phyloP scores from a whole-genome alignment of 1,139 yeast genomes.

The Sporopachydermia cereana region DNA sequence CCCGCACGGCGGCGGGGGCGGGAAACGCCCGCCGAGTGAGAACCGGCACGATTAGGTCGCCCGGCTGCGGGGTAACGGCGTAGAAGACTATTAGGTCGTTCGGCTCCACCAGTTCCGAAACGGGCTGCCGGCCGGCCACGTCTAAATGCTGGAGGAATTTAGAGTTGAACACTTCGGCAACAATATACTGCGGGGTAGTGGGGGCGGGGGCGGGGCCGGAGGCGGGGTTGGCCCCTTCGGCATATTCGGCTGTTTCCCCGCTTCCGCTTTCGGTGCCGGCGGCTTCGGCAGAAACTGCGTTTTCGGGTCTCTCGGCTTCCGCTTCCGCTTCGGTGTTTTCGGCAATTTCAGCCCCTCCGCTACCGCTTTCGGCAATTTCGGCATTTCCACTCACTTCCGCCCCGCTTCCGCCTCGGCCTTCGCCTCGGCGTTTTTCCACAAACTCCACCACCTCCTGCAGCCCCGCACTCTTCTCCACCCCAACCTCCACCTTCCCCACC shows the following conservation, averaged over 20 bases:
- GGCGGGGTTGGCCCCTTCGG: too few relatives aligned
- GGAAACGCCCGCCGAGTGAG: constrained; percentile 40
- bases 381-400: too few relatives aligned
- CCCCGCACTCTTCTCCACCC: constrained; percentile 53
- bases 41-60: constrained; percentile 50
- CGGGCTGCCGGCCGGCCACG: constrained; percentile 46
- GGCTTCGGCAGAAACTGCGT: too few relatives aligned
- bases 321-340: constrained; percentile 34
- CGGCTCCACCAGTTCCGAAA: constrained; percentile 54
- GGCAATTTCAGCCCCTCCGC: too few relatives aligned
- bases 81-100: constrained; percentile 61
- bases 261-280: too few relatives aligned
- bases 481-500: constrained; percentile 51
- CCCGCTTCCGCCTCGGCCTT: too few relatives aligned
- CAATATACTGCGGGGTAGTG: constrained; percentile 28
- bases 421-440: constrained; percentile 42
- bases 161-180: constrained; percentile 61
- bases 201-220: too few relatives aligned
- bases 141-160: constrained; percentile 51
- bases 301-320: constrained; percentile 33
- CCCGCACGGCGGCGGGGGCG: constrained; percentile 21
- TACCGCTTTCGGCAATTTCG: too few relatives aligned
- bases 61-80: constrained; percentile 41
- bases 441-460: constrained; percentile 54
- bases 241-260: too few relatives aligned